phyloP scores from a whole-genome alignment of 2,329 filamentous ascomycete species.

The Fonsecaea multimorphosa region DNA sequence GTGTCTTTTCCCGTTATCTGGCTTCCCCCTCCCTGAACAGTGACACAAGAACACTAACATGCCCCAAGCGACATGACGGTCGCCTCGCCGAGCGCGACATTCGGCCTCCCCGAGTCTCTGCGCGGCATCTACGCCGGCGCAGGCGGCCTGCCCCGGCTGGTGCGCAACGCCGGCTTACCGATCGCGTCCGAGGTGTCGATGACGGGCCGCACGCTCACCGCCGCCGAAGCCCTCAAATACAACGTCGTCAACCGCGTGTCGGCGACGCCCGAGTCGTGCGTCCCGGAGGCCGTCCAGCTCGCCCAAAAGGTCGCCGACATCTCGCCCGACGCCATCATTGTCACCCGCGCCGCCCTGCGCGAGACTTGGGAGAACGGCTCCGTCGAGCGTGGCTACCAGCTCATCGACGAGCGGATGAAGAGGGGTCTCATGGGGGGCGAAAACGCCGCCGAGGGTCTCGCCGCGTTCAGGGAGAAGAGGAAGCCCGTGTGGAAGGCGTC shows the following conservation, averaged over 20 bases:
- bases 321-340: conserved; percentile 77
- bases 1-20: too few relatives aligned
- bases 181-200: conserved; percentile 75
- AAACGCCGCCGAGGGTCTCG: conserved; percentile 76
- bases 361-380: conserved; percentile 74
- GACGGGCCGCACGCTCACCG: conserved; percentile 65
- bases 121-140: conserved; percentile 74
- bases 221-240: conserved; percentile 67
- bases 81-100: conserved; percentile 62
- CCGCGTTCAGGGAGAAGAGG: conserved; percentile 77
- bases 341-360: conserved; percentile 73
- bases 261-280: conserved; percentile 37
- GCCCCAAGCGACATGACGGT: conserved; percentile 71
- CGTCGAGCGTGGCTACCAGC: conserved; percentile 66
- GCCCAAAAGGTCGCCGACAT: conserved; percentile 68
- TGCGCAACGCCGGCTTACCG: conserved; percentile 69
- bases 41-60: too few relatives aligned
- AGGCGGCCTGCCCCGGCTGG: conserved; percentile 71
- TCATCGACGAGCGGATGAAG: conserved; percentile 42
- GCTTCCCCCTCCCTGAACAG: too few relatives aligned
- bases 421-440: conserved; percentile 48
- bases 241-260: conserved; percentile 64
- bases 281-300: conserved; percentile 47
- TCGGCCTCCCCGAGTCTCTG: conserved; percentile 74
- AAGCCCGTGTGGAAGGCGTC: conserved; percentile 68